These are phyloP conservation scores for Penstemon davidsonii DNA, from an alignment of 257 asterid genomes.

Conservation along the genomic window DNA sequence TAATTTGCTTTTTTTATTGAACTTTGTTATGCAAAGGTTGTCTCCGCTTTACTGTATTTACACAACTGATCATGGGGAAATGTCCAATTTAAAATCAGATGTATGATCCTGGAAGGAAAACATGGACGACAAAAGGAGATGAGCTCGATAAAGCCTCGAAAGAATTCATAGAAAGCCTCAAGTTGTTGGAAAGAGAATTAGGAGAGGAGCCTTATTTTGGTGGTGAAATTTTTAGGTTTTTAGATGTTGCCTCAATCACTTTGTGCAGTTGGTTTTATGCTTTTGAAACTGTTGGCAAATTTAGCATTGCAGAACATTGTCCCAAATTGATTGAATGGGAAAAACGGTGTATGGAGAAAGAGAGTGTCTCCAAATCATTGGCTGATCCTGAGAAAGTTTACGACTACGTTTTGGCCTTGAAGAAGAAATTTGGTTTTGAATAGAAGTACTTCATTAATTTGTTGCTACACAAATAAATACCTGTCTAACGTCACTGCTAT, in stretches of 20 bases:
- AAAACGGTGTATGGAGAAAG: slow-evolving; percentile 40
- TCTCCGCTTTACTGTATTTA: neutral
- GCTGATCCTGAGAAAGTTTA: slow-evolving; percentile 33
- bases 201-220: slow-evolving; percentile 54
- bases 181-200: slow-evolving; percentile 39
- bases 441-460: neutral
- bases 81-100: neutral
- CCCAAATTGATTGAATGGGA: slow-evolving; percentile 42
- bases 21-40: too few species aligned
- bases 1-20: too few species aligned
- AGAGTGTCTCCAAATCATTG: slow-evolving; percentile 39
- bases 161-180: slow-evolving; percentile 28
- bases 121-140: slow-evolving; percentile 41
- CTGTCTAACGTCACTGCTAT: too few species aligned
- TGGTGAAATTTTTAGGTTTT: slow-evolving; percentile 40
- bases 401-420: slow-evolving; percentile 27
- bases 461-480: too few species aligned
- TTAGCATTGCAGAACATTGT: slow-evolving; percentile 30
- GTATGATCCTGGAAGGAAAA: slow-evolving; percentile 6
- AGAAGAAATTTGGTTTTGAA: slow-evolving; percentile 26
- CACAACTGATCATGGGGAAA: neutral
- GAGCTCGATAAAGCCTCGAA: slow-evolving; percentile 34
- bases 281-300: slow-evolving; percentile 33
- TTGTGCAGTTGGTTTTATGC: slow-evolving; percentile 35
- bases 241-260: slow-evolving; percentile 37